Percentiles rank a stretch among this genome's conserved stretches.
Conservation (phyloP, 345 rosid species). For the Lumnitzera racemosa region DNA sequence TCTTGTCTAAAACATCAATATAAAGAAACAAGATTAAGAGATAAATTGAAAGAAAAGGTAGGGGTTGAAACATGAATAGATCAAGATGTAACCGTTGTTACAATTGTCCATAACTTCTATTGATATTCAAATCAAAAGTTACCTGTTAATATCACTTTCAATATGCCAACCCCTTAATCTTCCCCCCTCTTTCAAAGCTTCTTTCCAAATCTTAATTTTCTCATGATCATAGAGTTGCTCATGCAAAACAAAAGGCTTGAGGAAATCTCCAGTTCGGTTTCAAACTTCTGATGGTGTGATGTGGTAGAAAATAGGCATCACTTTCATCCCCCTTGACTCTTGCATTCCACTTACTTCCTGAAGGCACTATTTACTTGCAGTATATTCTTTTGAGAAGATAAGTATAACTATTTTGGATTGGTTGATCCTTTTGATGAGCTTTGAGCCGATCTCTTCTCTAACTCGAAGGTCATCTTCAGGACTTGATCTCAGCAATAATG, state of each 20-base stretch:
- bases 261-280: neutral
- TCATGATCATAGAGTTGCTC: neutral
- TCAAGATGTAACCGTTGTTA: too few relatives aligned
- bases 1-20: too few relatives aligned
- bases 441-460: slow-evolving; percentile 1
- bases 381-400: neutral
- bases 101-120: too few relatives aligned
- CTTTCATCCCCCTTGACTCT: neutral
- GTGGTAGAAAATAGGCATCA: slow-evolving; percentile 3
- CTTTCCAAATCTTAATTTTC: neutral
- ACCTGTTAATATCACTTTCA: neutral
- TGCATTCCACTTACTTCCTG: slow-evolving; percentile 8
- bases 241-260: neutral
- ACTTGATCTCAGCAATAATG: slow-evolving; percentile 1
- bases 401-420: slow-evolving; percentile 10
- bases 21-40: too few relatives aligned
- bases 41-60: too few relatives aligned
- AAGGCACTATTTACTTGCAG: slow-evolving; percentile 6
- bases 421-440: slow-evolving; percentile 1
- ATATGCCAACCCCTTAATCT: slow-evolving; percentile 1
- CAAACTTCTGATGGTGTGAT: slow-evolving; percentile 6
- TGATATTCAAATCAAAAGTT: neutral
- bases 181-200: neutral
- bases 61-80: too few relatives aligned
- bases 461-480: neutral